Conservation (phyloP, 208 protist species). For the Histomonas meleagridis region DNA sequence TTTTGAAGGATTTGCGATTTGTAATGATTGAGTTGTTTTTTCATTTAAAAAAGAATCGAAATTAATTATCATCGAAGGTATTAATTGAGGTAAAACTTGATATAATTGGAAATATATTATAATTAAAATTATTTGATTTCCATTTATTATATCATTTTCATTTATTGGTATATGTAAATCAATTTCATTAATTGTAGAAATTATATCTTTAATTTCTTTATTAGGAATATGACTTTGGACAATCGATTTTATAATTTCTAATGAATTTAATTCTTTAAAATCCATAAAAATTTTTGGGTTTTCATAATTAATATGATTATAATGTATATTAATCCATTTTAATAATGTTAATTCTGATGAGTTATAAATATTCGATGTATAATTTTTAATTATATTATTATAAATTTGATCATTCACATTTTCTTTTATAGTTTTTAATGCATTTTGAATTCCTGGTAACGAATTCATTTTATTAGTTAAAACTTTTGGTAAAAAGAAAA, state of each 20-base stretch:
- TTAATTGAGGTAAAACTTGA: not conserved
- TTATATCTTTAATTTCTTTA: not conserved
- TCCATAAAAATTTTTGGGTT: not conserved
- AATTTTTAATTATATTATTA: not conserved
- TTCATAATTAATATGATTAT: not conserved
- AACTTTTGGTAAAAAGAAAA: not conserved
- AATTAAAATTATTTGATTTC: not conserved
- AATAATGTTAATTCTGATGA: not conserved
- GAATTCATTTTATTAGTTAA: not conserved
- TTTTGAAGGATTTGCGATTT: not conserved
- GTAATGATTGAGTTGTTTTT: not conserved
- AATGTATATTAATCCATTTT: not conserved
- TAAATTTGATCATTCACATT: not conserved
- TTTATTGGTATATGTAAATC: not conserved
- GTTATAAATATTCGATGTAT: not conserved
- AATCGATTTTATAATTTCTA: not conserved
- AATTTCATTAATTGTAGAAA: not conserved
- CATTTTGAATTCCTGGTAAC: not conserved
- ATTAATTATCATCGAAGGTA: not conserved
- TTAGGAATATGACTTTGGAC: not conserved
- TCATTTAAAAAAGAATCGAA: not conserved
- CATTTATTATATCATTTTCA: not conserved
- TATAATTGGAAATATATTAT: not conserved
- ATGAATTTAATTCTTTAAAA: not conserved
- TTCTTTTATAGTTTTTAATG: not conserved